These are phyloP conservation scores for Myxozyma udenii DNA, from an alignment of 805 yeast species.

Conservation along the genomic window DNA sequence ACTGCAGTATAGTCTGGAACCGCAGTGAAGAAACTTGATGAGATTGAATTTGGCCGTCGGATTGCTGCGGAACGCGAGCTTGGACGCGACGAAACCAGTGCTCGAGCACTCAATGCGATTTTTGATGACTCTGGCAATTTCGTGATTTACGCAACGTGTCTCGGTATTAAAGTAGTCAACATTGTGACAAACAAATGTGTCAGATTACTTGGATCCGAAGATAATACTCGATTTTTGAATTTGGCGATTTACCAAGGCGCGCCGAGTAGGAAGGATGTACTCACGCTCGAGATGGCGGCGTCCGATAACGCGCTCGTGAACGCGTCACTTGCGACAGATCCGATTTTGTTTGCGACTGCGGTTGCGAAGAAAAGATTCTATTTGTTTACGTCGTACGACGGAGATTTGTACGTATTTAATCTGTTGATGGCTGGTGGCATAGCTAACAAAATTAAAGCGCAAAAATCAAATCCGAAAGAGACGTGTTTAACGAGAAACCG, in stretches of 20 bases:
- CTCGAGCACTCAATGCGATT: constrained; percentile 23
- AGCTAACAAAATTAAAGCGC: neutral
- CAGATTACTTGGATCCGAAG: constrained; percentile 36
- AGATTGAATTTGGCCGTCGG: constrained; percentile 35
- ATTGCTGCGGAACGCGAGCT: constrained; percentile 34
- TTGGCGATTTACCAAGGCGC: constrained; percentile 38
- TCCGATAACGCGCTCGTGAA: constrained; percentile 36
- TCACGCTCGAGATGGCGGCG: constrained; percentile 38
- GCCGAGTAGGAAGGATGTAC: constrained; percentile 30
- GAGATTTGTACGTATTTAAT: constrained; percentile 18
- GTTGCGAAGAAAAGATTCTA: constrained; percentile 33
- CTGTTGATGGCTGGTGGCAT: neutral
- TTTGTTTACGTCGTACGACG: constrained; percentile 33
- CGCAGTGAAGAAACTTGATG: constrained; percentile 26
- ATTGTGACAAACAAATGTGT: constrained; percentile 33
- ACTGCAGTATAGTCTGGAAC: constrained; percentile 30
- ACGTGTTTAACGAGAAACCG: constrained; percentile 34
- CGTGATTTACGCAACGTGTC: constrained; percentile 34
- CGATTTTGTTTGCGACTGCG: constrained; percentile 37
- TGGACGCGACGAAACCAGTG: constrained; percentile 9
- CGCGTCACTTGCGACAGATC: constrained; percentile 34
- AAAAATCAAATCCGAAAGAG: constrained; percentile 30
- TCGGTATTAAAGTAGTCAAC: constrained; percentile 39
- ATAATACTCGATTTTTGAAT: constrained; percentile 34
- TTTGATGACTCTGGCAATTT: constrained; percentile 39